Conservation (phyloP, 1,284 basidiomycete genomes). For the Quambalaria eucalypti region DNA sequence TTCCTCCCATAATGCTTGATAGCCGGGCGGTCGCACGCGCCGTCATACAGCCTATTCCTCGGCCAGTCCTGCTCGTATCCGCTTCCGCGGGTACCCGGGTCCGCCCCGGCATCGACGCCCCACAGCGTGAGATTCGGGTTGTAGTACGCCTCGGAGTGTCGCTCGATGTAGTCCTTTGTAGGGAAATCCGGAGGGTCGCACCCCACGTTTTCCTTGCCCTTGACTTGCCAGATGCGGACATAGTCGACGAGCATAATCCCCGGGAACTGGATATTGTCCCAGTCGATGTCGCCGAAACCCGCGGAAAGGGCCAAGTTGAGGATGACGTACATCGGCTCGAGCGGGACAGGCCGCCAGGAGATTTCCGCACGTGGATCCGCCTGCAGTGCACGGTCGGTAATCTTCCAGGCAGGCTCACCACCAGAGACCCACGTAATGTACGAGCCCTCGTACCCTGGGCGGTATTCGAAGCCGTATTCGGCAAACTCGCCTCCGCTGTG, state of each 20-base stretch:
- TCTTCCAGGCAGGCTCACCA: slow-evolving; percentile 37
- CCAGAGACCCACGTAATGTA: slow-evolving; percentile 26
- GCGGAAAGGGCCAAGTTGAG: slow-evolving; percentile 30
- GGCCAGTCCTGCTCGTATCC: neutral
- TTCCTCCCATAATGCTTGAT: too few species aligned
- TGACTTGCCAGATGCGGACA: slow-evolving; percentile 30
- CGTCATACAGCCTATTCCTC: too few species aligned
- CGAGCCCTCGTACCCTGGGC: slow-evolving; percentile 11
- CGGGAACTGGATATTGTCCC: slow-evolving; percentile 17
- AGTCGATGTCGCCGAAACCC: slow-evolving; percentile 19
- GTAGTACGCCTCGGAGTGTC: slow-evolving; percentile 34
- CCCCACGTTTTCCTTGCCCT: slow-evolving; percentile 33
- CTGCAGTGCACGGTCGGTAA: slow-evolving; percentile 48
- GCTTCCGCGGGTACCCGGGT: too few species aligned
- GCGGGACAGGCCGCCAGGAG: slow-evolving; percentile 58
- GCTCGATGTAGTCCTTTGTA: slow-evolving; percentile 33
- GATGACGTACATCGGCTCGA: slow-evolving; percentile 46
- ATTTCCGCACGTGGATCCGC: neutral
- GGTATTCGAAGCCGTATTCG: slow-evolving; percentile 58
- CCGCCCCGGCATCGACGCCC: too few species aligned
- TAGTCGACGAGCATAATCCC: slow-evolving; percentile 26
- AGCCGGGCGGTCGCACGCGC: too few species aligned
- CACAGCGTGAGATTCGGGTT: slow-evolving; percentile 42
- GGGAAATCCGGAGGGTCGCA: slow-evolving; percentile 48
- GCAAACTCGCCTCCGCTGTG: slow-evolving; percentile 13